A percentile compares a stretch with the other conserved stretches of the same genome.
phyloP scores from a whole-genome alignment of 208 protist genomes.

The Leishmania tropica region DNA sequence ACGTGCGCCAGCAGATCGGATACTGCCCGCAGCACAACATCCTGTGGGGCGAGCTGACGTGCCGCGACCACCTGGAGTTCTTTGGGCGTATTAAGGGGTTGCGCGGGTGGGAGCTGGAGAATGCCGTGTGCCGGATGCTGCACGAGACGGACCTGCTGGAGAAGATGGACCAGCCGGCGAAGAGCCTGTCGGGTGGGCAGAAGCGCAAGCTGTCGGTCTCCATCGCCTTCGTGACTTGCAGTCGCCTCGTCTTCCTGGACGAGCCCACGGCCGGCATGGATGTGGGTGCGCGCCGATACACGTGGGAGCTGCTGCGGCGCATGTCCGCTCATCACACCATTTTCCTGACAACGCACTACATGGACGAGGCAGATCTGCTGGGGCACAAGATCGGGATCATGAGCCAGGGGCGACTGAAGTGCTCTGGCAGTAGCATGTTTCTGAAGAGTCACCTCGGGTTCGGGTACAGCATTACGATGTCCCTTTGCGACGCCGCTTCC shows the following conservation, averaged over 20 bases:
- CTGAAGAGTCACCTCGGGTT: constrained; percentile 52
- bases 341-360: constrained; percentile 92
- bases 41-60: constrained; percentile 85
- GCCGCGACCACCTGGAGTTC: constrained; percentile 89
- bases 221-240: constrained; percentile 89
- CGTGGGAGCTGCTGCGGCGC: constrained; percentile 76
- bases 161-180: constrained; percentile 40
- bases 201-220: constrained; percentile 91
- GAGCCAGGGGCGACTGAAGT: constrained; percentile 56
- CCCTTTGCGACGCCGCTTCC: constrained; percentile 11
- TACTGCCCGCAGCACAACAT: constrained; percentile 56
- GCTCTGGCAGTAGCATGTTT: constrained; percentile 53
- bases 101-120: constrained; percentile 30
- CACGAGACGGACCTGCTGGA: constrained; percentile 57
- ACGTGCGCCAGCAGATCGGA: constrained; percentile 76
- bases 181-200: constrained; percentile 79
- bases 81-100: constrained; percentile 92
- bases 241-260: constrained; percentile 87
- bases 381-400: constrained; percentile 94
- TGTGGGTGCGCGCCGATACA: constrained; percentile 68
- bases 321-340: constrained; percentile 60
- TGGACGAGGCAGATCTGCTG: constrained; percentile 98
- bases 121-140: constrained; percentile 46
- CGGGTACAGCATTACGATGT: constrained; percentile 57
- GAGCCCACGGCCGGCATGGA: constrained; percentile 93